Percentiles rank a stretch among this genome's conserved stretches.
Conservation (phyloP, 495 filamentous ascomycete genomes). For the Penicillium coprophilum region DNA sequence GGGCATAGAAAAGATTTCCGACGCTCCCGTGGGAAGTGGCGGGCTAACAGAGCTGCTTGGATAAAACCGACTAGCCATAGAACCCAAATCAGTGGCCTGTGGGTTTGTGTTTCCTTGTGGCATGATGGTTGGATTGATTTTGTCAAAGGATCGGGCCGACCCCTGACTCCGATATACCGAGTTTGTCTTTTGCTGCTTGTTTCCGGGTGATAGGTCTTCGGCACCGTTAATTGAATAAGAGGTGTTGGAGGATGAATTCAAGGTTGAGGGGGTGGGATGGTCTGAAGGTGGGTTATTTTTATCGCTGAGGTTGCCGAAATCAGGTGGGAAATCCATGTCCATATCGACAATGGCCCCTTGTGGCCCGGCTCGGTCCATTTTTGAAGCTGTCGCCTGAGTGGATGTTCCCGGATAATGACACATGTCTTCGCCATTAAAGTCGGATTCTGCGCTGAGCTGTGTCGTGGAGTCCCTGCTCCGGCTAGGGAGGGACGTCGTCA, state of each 20-base stretch:
- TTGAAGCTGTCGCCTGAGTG: conserved; percentile 4
- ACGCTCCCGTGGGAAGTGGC: conserved; percentile 10
- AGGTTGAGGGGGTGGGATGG: conserved; percentile 36
- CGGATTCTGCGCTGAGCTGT: neutral
- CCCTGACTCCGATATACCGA: conserved; percentile 10
- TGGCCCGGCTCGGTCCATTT: conserved; percentile 7
- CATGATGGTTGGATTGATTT: conserved; percentile 18
- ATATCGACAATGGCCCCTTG: conserved; percentile 22
- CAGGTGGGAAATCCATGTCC: conserved; percentile 35
- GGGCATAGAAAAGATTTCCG: conserved; percentile 19
- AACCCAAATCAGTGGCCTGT: conserved; percentile 14
- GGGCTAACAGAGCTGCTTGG: conserved; percentile 13
- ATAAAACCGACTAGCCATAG: conserved; percentile 18
- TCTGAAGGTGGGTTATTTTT: conserved; percentile 34
- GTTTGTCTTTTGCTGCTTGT: conserved; percentile 20
- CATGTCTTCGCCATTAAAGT: conserved; percentile 9
- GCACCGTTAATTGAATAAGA: conserved; percentile 31
- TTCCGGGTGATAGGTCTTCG: conserved; percentile 26
- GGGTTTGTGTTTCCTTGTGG: conserved; percentile 17
- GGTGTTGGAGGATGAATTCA: conserved; percentile 39
- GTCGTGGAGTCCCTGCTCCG: conserved; percentile 21
- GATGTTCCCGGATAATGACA: conserved; percentile 9
- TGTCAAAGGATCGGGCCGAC: conserved; percentile 20
- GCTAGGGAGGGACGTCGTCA: conserved; percentile 30
- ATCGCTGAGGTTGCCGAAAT: conserved; percentile 28